Percentiles rank a stretch among this genome's conserved stretches.
Conservation (phyloP, 768 basidiomycete genomes). For the Suillus variegatus region DNA sequence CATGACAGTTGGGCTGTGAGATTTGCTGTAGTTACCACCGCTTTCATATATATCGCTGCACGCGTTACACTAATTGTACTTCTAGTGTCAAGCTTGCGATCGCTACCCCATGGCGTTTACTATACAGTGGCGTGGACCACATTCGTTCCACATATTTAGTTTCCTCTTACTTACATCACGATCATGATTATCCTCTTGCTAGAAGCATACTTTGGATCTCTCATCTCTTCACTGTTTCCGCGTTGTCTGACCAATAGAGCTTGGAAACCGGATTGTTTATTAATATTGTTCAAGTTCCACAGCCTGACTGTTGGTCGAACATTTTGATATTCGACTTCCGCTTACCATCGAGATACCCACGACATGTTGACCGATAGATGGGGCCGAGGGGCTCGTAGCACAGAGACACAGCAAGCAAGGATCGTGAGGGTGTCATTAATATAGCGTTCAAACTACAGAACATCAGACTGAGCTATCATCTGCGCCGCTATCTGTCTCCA, state of each 20-base stretch:
- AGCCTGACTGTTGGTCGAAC: no score
- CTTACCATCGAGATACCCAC: no score
- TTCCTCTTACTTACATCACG: not conserved
- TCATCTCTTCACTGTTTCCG: no score
- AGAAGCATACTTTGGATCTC: no score
- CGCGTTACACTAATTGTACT: constrained; percentile 15
- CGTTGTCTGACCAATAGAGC: no score
- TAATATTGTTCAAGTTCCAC: no score
- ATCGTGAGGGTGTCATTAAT: not conserved
- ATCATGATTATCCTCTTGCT: not conserved
- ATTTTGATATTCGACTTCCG: no score
- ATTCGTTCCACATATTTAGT: constrained; percentile 11
- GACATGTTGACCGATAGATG: no score
- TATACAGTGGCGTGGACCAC: constrained; percentile 18
- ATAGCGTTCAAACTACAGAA: not conserved
- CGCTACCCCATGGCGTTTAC: constrained; percentile 15
- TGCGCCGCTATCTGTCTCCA: not conserved
- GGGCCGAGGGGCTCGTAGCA: no score
- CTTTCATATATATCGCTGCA: constrained; percentile 14
- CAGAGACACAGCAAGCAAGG: no score
- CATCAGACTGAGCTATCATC: not conserved
- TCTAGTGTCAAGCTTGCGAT: constrained; percentile 11
- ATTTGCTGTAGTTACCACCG: not conserved
- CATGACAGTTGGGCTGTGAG: not conserved
- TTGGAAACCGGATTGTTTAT: no score